Evolutionary conservation across 2,329 filamentous ascomycete genomes (phyloP), one percentile per base, ranked within the genome.

Genomic region (Lasiodiplodia sp.): DNA sequence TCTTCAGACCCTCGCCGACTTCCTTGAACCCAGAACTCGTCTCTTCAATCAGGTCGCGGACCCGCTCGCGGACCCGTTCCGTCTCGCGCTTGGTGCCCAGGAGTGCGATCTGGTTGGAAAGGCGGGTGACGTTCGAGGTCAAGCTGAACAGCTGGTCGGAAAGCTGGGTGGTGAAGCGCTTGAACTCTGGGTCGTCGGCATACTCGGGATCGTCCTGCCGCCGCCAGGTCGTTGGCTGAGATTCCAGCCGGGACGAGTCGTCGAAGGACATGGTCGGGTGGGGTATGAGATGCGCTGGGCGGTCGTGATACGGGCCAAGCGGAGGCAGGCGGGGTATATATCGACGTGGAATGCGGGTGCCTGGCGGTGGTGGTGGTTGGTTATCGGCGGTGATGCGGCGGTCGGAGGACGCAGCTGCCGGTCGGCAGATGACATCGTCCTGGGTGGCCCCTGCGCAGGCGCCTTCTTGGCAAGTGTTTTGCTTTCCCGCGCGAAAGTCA

Each of bases 1-100:
- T 94, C 89, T 98, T 98, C 72, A 99, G 86, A 6, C 94, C 94
- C 76, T 98, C 94, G 72, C 93, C 96, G 70, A 97, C 92, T 68
- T 96, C 92, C 80, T 95, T 94, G 85, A 97, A 98, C 68, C 91
- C 88, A 68, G 91, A 88, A 68, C 92, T 90, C 38, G 94, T 94
- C 82, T 97, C 94, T 72, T 97, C 92, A 67, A 97, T 87, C 11
- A 94, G 85, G 75, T 92, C 91, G 78, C 96, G 93, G 31, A 99
- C 93, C 73, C 96, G 87, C 82, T 99, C 96, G 64, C 95, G 89
- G 71, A 97, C 90, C 63, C 94, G 89, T 71, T 96, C 92, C 4
- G 94, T 97, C 80, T 99, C 96, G 70, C 94, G 91, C 80, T 91
- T 92, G 10, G 94, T 97, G 11, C 96, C 95, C 34, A 99, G 85